Evolutionary conservation across 306 rosid species (phyloP).

Genomic region (Quercus berberidifolia): DNA sequence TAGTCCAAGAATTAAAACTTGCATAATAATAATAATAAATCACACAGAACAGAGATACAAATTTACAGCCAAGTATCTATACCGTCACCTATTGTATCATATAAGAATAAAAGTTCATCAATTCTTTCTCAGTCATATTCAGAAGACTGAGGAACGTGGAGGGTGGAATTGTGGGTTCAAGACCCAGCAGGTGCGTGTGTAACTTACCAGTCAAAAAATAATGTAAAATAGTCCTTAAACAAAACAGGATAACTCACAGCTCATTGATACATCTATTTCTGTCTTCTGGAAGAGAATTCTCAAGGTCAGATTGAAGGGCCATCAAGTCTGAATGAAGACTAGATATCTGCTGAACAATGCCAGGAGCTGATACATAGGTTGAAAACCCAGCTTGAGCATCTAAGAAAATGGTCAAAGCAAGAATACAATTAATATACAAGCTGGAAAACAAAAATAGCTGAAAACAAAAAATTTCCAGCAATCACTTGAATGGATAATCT

Average conservation of each 20-base stretch:
- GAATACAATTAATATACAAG: constrained; percentile 4
- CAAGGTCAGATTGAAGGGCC: constrained; percentile 85
- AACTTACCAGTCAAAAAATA: background rate
- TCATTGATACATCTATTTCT: constrained; percentile 91
- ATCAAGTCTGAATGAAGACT: constrained; percentile 79
- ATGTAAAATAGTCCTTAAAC: background rate
- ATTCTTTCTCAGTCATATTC: background rate
- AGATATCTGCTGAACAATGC: constrained; percentile 90
- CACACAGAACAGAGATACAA: background rate
- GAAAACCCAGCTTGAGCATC: constrained; percentile 83
- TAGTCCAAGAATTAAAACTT: too few species aligned
- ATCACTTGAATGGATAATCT: constrained; percentile 16
- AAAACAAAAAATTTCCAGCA: constrained; percentile 20
- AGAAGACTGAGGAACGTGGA: background rate
- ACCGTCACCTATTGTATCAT: background rate
- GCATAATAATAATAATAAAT: background rate
- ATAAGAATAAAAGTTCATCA: background rate
- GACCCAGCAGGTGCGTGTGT: too few species aligned
- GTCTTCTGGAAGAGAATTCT: constrained; percentile 95
- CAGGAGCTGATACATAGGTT: constrained; percentile 95
- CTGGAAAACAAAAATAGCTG: constrained; percentile 23
- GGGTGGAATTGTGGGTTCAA: too few species aligned
- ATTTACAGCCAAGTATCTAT: background rate
- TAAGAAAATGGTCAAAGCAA: constrained; percentile 28
- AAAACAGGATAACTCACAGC: constrained; percentile 57